A percentile compares a stretch with the other conserved stretches of the same genome.
These are phyloP conservation scores for Cercospora beticola DNA, from an alignment of 2,329 filamentous ascomycete species.

Conservation along the genomic window DNA sequence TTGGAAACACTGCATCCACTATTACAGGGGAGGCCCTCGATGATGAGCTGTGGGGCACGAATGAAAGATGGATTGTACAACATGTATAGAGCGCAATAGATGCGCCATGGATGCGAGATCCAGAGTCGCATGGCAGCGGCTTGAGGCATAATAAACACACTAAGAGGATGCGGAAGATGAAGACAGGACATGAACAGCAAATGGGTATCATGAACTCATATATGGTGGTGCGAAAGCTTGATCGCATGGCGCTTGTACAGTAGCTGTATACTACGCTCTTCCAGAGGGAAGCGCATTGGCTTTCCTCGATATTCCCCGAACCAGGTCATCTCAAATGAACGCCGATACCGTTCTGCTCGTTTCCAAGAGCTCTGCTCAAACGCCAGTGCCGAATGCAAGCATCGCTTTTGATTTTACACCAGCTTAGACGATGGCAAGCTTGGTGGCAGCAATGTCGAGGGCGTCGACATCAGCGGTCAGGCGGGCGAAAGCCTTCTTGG, in stretches of 20 bases:
- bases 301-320: slow-evolving; percentile 3
- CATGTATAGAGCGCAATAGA: slow-evolving; percentile 9
- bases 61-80: slow-evolving; percentile 16
- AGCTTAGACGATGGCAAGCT: slow-evolving; percentile 92
- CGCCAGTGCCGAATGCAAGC: slow-evolving; percentile 39
- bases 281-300: slow-evolving; percentile 8
- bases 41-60: not conserved
- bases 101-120: not conserved
- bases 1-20: not conserved
- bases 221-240: slow-evolving; percentile 14
- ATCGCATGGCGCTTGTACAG: slow-evolving; percentile 26
- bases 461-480: slow-evolving; percentile 96
- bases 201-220: slow-evolving; percentile 16
- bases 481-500: slow-evolving; percentile 98
- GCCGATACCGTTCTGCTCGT: slow-evolving; percentile 8
- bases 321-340: slow-evolving; percentile 1
- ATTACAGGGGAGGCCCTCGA: not conserved
- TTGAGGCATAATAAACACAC: not conserved
- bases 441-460: slow-evolving; percentile 98
- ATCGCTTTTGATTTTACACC: slow-evolving; percentile 8
- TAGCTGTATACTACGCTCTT: slow-evolving; percentile 21
- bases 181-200: slow-evolving; percentile 7
- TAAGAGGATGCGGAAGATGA: not conserved
- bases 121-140: not conserved
- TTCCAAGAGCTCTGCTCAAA: slow-evolving; percentile 20